Base-by-base conservation (phyloP, 2,329 filamentous ascomycete genomes). In the Zopfia rhizophila region DNA sequence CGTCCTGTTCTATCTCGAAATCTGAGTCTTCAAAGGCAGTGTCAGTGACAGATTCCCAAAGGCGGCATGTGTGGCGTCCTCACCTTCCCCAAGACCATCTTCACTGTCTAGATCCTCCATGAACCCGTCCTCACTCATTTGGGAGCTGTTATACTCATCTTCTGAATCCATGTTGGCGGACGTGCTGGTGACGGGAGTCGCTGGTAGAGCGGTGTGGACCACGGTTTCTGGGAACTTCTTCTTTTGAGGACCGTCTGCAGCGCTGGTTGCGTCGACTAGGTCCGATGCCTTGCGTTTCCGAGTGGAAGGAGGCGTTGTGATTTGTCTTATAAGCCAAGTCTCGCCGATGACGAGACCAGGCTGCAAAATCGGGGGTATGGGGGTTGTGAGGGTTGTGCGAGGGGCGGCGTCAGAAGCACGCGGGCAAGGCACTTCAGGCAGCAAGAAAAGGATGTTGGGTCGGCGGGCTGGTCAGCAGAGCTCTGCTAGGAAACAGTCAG, bases 61-160 rank as follows among this genome's bases (percentile, higher is more conserved):
- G 22, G 27, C 31, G 32, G 22, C 1, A 11, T 13, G 21, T 16
- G 17, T 5, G 30, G 16, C n/a, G n/a, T 43, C 30, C 68, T 56
- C 58, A 75, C 74, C 76, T 23, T 70, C 75, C 43, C 69, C 75
- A 40, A 78, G 65, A 46, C 71, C 72, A 42, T 66, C 86, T 61
- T 91, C 90, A 42, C 90, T 91, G 60, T 89, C 91, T 50, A 89
- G 86, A 62, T 91, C 89, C 53, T 88, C 82, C 71, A 88, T 81
- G 49, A 90, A 83, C 49, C 83, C 83, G 55, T 89, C 87, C 43
- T 87, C 87, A 66, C 89, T 96, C 29, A 90, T 93, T 61, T 87
- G 80, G 66, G 86, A 85, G 61, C 89, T 95, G 82, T 94, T 88
- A 72, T 92, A 92, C 50, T 97, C 93, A 66, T 97, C 91, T 63